Conservation (phyloP, 306 rosid species). For the Inga laurina region DNA sequence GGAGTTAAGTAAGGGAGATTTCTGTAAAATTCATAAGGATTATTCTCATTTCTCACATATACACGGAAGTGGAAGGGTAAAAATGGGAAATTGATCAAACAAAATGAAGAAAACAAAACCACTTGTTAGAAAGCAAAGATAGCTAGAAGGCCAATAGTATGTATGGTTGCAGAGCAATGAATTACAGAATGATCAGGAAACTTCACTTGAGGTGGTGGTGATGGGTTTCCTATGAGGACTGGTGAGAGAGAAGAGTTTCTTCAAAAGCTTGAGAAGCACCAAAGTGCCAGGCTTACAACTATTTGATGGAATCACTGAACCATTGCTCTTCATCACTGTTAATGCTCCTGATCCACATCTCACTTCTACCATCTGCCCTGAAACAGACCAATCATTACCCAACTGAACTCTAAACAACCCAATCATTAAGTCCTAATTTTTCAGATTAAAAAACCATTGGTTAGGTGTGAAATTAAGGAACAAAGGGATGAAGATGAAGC, state of each 20-base stretch:
- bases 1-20: neutral
- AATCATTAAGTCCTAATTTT: neutral
- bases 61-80: neutral
- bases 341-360: conserved; percentile 25
- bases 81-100: neutral
- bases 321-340: conserved; percentile 19
- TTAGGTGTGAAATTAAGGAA: neutral
- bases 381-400: neutral
- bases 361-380: neutral
- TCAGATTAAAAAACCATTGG: neutral
- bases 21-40: neutral
- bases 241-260: conserved; percentile 46
- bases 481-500: neutral
- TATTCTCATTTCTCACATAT: neutral
- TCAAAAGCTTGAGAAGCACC: conserved; percentile 45
- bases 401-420: neutral
- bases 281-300: conserved; percentile 40
- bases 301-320: conserved; percentile 13
- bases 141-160: neutral
- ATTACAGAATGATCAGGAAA: neutral
- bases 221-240: conserved; percentile 32
- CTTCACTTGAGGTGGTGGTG: neutral
- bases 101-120: neutral
- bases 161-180: neutral
- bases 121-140: neutral